Base-by-base conservation (phyloP, 139 green algal species). In the Chlamydomonas sp. region DNA sequence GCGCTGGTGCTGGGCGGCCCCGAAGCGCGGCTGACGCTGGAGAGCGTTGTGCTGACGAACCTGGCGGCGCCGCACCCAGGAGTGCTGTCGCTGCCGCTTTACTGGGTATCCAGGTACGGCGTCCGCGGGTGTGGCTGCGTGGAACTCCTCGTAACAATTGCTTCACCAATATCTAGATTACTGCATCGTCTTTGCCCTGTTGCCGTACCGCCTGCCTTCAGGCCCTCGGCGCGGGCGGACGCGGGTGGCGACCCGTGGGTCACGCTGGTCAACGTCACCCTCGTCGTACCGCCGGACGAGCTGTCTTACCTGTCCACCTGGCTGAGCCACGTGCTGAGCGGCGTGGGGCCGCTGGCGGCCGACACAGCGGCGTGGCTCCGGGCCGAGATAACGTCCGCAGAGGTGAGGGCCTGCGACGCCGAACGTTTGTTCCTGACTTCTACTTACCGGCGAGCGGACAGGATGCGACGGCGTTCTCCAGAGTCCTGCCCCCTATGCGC, bases 201-300 rank as follows among this genome's bases (percentile, higher is more conserved):
- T 76, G 69, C 12, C 14, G 14, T 8, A 7, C 31, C 31, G 31
- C 31, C 31, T 49, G 31, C 31, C 31, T 49, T 49, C 31, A 49
- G 31, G 31, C 31, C 31, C 31, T 49, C 31, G 31, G 31, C 31
- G 31, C 31, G 31, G 31, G 31, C 31, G 31, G 31, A 49, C 31
- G 31, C 31, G 31, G 31, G n/a, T 31, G 4, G 20, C 7, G 61
- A 12, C 59, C 63, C 10, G 63, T 8, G 16, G 3, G 10, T 86
- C 7, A 17, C 5, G 16, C 61, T 87, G 16, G 2, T 14, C 9
- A 75, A 80, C n/a, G 83, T 74, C 14, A 80, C 73, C 31, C 62
- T 80, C 3, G 73, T 87, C 4, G 61, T 87, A 49, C 60, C 83
- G 73, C 16, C 6, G 20, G 83, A 87, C 62, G 83, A 87, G 73